Percentiles rank a stretch among this genome's conserved stretches.
phyloP scores from a whole-genome alignment of 495 filamentous ascomycete genomes.

The Talaromyces trachyspermus region DNA sequence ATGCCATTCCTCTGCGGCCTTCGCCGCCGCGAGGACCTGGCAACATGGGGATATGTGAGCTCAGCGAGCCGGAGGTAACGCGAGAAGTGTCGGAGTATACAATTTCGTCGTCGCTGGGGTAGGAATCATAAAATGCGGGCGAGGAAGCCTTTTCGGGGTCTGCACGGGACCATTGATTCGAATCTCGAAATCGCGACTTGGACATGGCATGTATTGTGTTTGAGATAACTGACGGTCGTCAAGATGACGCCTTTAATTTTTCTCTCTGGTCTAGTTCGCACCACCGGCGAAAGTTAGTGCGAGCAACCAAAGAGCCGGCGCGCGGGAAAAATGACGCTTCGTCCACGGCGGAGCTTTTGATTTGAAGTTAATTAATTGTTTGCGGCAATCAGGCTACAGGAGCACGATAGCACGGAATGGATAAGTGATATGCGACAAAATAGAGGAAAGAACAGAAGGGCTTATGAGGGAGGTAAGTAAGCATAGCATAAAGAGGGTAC shows the following conservation, averaged over 20 bases:
- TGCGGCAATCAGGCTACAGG: too few species aligned
- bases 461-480: constrained; percentile 1
- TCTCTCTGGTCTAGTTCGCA: too few species aligned
- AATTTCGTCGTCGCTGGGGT: constrained; percentile 16
- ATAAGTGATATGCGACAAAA: too few species aligned
- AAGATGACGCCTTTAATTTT: constrained; percentile 8
- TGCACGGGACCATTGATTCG: constrained; percentile 6
- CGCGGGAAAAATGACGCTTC: background rate
- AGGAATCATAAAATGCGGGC: constrained; percentile 13
- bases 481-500: too few species aligned
- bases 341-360: too few species aligned
- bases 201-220: constrained; percentile 4
- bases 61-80: constrained; percentile 38
- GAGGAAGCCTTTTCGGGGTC: constrained; percentile 24
- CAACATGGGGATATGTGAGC: constrained; percentile 52
- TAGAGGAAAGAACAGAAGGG: too few species aligned
- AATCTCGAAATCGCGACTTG: constrained; percentile 6
- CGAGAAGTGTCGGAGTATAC: constrained; percentile 35
- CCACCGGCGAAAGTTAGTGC: too few species aligned
- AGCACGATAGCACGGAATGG: too few species aligned
- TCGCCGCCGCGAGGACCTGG: constrained; percentile 29
- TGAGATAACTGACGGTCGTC: background rate
- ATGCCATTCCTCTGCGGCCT: constrained; percentile 45
- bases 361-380: too few species aligned
- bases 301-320: too few species aligned